These are phyloP conservation scores for Xerocomus minutiporus DNA, from an alignment of 1,284 basidiomycete genomes.

Conservation along the genomic window DNA sequence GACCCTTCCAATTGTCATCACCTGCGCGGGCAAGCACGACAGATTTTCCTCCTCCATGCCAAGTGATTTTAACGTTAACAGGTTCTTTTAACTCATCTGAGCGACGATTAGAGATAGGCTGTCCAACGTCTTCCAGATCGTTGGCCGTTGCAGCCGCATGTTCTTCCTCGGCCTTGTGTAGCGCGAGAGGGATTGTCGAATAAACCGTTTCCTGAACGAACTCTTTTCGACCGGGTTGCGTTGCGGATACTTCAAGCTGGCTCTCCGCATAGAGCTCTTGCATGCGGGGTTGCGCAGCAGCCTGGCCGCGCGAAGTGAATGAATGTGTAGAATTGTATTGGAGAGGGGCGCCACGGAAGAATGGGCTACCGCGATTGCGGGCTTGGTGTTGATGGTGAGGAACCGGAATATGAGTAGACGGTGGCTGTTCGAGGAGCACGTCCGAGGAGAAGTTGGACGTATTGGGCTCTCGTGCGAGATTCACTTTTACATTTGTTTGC, in stretches of 20 bases:
- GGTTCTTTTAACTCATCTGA: slow-evolving; percentile 39
- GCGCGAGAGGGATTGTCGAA: slow-evolving; percentile 58
- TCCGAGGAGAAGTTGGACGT: slow-evolving; percentile 35
- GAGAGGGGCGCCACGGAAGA: slow-evolving; percentile 29
- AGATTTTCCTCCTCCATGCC: slow-evolving; percentile 57
- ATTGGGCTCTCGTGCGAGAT: slow-evolving; percentile 26
- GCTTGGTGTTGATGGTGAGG: slow-evolving; percentile 32
- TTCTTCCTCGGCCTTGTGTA: slow-evolving; percentile 40
- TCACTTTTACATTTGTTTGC: slow-evolving; percentile 30
- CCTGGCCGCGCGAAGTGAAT: slow-evolving; percentile 31
- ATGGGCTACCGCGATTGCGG: slow-evolving; percentile 31
- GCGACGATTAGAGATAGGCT: slow-evolving; percentile 12
- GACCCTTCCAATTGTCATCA: slow-evolving; percentile 68
- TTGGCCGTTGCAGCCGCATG: slow-evolving; percentile 21
- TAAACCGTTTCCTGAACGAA: slow-evolving; percentile 56
- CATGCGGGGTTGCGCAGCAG: slow-evolving; percentile 30
- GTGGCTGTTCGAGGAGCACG: slow-evolving; percentile 37
- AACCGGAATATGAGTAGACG: slow-evolving; percentile 43
- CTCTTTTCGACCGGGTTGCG: slow-evolving; percentile 25
- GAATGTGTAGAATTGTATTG: slow-evolving; percentile 38
- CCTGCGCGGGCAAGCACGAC: slow-evolving; percentile 66
- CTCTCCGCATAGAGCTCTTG: slow-evolving; percentile 34
- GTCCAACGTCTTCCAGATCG: slow-evolving; percentile 19
- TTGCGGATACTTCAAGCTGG: slow-evolving; percentile 20
- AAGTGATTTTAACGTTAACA: slow-evolving; percentile 54